These are phyloP conservation scores for Plasmodium billcollinsi DNA, from an alignment of 169 alveolate species.

Conservation along the genomic window DNA sequence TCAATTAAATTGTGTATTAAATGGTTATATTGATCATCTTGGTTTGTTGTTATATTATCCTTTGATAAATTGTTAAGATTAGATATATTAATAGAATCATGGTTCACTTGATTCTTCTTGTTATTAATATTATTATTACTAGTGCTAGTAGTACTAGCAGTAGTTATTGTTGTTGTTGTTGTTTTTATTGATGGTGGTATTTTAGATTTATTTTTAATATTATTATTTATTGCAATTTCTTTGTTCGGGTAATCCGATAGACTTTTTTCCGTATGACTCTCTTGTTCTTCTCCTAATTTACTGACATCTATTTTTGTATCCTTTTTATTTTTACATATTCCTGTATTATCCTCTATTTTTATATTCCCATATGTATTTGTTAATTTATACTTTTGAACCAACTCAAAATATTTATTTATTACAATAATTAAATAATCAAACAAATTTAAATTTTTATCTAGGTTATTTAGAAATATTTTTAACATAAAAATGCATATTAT, in stretches of 20 bases:
- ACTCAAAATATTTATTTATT: constrained; percentile 25
- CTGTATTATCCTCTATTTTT: not conserved
- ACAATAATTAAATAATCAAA: constrained; percentile 28
- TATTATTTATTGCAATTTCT: not conserved
- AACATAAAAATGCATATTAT: constrained; percentile 61
- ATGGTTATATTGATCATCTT: not conserved
- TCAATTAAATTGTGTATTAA: constrained; percentile 32
- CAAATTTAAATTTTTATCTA: constrained; percentile 49
- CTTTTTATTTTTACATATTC: not conserved
- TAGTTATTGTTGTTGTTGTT: no score
- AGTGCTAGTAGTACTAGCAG: not conserved
- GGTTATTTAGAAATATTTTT: constrained; percentile 31
- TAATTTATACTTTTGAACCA: not conserved
- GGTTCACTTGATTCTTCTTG: not conserved
- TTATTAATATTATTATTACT: not conserved
- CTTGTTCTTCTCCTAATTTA: not conserved
- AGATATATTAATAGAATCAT: not conserved
- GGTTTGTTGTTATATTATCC: not conserved
- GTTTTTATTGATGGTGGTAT: no score
- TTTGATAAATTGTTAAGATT: not conserved
- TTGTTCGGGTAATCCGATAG: not conserved
- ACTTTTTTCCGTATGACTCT: not conserved
- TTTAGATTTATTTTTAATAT: no score
- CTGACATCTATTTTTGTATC: not conserved
- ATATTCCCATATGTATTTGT: not conserved